A percentile compares a stretch with the other conserved stretches of the same genome.
Evolutionary conservation across 192 early-diverging fungal genomes (phyloP).

Genomic region (Coemansia aciculifera): DNA sequence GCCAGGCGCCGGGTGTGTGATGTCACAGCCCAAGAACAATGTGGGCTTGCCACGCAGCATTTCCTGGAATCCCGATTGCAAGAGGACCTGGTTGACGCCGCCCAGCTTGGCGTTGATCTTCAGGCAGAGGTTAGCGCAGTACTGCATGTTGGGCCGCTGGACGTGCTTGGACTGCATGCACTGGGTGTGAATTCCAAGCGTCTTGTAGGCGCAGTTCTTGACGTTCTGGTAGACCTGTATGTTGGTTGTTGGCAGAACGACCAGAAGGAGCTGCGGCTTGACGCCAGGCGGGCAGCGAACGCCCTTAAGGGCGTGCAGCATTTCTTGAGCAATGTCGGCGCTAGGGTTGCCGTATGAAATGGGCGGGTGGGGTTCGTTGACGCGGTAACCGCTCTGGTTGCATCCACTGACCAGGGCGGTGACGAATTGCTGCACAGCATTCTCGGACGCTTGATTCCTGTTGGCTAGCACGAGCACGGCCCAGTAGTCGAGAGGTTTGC

Average conservation of each 20-base stretch:
- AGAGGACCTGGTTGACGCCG: slow-evolving; percentile 79
- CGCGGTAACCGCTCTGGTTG: slow-evolving; percentile 71
- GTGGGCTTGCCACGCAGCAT: slow-evolving; percentile 75
- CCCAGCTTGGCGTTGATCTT: slow-evolving; percentile 96
- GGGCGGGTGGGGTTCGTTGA: slow-evolving; percentile 49
- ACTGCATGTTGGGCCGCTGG: slow-evolving; percentile 77
- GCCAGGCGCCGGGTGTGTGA: slow-evolving; percentile 81
- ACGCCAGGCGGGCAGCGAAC: slow-evolving; percentile 61
- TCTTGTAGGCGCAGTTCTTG: slow-evolving; percentile 86
- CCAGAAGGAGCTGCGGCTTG: slow-evolving; percentile 78
- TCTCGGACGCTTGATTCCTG: slow-evolving; percentile 54
- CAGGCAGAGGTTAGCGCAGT: slow-evolving; percentile 92
- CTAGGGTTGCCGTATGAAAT: slow-evolving; percentile 58
- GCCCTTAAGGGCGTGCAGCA: slow-evolving; percentile 69
- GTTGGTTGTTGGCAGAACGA: slow-evolving; percentile 79
- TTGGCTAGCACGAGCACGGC: slow-evolving; percentile 75
- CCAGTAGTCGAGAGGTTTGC: slow-evolving; percentile 76
- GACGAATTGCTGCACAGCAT: slow-evolving; percentile 72
- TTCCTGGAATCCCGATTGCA: slow-evolving; percentile 29
- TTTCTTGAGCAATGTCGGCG: slow-evolving; percentile 67
- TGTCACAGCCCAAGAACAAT: slow-evolving; percentile 87
- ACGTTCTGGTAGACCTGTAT: slow-evolving; percentile 80
- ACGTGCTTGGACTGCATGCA: slow-evolving; percentile 87
- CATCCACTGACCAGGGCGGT: slow-evolving; percentile 72
- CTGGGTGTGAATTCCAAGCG: slow-evolving; percentile 87